Evolutionary conservation across 2,329 filamentous ascomycete species (phyloP).

Genomic region (Aspergillus glaucus): DNA sequence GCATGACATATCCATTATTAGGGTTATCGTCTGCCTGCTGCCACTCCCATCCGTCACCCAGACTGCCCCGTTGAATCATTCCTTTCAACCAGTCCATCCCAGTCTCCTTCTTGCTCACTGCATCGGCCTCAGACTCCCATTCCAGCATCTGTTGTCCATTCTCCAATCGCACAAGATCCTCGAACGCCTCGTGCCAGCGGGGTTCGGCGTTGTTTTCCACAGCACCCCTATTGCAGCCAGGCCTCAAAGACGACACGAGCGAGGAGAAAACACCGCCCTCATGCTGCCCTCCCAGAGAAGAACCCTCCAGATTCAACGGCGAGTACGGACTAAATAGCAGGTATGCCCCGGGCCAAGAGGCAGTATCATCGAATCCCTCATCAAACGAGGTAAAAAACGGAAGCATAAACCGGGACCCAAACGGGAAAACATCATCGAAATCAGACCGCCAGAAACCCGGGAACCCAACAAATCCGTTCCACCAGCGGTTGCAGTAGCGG

Average conservation of each 20-base stretch:
- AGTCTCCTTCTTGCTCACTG: conserved; percentile 22
- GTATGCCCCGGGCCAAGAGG: conserved; percentile 37
- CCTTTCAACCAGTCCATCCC: conserved; percentile 36
- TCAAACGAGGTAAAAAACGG: conserved; percentile 18
- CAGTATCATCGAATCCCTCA: conserved; percentile 29
- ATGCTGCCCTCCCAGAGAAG: conserved; percentile 9
- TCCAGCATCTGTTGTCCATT: conserved; percentile 40
- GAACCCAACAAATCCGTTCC: background rate
- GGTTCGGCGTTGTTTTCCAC: conserved; percentile 21
- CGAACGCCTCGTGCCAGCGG: conserved; percentile 53
- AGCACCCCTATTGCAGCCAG: conserved; percentile 24
- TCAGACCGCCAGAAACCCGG: conserved; percentile 26
- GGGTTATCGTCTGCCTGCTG: conserved; percentile 14
- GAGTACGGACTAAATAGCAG: conserved; percentile 49
- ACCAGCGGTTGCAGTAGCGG: conserved; percentile 12
- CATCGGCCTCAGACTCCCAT: conserved; percentile 14
- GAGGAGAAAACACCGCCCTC: conserved; percentile 28
- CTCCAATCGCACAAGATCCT: conserved; percentile 50
- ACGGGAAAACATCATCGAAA: conserved; percentile 25
- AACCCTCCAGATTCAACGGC: conserved; percentile 47
- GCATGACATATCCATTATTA: background rate
- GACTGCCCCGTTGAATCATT: conserved; percentile 35
- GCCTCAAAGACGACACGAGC: conserved; percentile 28
- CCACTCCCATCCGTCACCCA: conserved; percentile 36
- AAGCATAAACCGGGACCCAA: conserved; percentile 23